phyloP scores from a whole-genome alignment of 768 basidiomycete genomes.

The Cubamyces lactineus region DNA sequence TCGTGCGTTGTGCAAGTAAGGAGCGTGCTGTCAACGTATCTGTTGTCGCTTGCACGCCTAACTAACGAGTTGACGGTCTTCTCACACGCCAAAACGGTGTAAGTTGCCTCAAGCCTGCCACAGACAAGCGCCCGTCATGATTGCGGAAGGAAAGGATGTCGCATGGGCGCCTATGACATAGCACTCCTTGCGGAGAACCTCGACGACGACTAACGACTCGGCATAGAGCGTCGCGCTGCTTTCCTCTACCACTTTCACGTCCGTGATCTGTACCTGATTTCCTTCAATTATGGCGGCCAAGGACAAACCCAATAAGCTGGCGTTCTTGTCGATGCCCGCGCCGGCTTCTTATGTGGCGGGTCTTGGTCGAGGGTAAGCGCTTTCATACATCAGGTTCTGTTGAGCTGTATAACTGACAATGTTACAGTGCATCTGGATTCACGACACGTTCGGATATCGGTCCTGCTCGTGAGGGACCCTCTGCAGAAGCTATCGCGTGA shows the following conservation, averaged over 20 bases:
- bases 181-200: constrained; percentile 11
- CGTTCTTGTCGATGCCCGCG: constrained; percentile 89
- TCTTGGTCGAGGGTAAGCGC: constrained; percentile 88
- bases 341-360: constrained; percentile 98
- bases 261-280: not conserved
- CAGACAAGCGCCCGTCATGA: not conserved
- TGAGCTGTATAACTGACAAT: constrained; percentile 16
- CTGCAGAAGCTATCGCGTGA: constrained; percentile 83
- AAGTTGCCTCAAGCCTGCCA: no score
- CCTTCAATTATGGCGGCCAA: constrained; percentile 43
- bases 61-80: no score
- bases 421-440: constrained; percentile 86
- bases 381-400: constrained; percentile 13
- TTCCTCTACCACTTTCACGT: not conserved
- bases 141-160: not conserved
- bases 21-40: no score
- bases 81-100: no score
- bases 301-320: constrained; percentile 76
- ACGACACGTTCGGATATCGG: constrained; percentile 99
- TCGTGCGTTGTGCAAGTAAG: no score
- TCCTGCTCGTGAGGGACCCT: constrained; percentile 93
- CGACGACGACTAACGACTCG: not conserved
- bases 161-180: constrained; percentile 5
- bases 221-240: not conserved
- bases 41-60: no score